A percentile compares a stretch with the other conserved stretches of the same genome.
These are phyloP conservation scores for Neostapfia colusana DNA, from an alignment of 176 grass and related monocot species.

Conservation along the genomic window DNA sequence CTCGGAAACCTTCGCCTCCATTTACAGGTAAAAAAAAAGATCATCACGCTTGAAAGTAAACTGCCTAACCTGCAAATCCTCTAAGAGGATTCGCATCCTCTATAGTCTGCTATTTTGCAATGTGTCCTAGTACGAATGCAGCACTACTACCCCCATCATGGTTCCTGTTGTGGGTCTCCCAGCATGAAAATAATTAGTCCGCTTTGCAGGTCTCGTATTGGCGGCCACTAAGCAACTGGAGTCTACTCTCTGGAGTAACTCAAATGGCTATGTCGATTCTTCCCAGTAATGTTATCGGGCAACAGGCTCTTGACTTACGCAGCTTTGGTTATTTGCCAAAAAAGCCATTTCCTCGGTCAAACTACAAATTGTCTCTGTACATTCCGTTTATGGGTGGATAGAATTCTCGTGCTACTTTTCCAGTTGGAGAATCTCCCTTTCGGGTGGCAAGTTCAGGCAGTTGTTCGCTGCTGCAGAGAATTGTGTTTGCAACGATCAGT, in stretches of 20 bases:
- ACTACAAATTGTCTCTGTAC: background rate
- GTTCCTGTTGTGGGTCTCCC: background rate
- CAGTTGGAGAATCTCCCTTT: conserved; percentile 27
- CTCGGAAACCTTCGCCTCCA: conserved; percentile 78
- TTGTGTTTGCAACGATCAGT: background rate
- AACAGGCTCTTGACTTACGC: background rate
- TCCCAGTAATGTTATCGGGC: conserved; percentile 28
- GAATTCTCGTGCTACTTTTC: background rate
- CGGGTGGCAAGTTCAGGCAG: background rate
- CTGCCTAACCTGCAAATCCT: background rate
- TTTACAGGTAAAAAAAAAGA: conserved; percentile 58
- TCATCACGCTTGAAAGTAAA: conserved; percentile 15
- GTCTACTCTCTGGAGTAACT: conserved; percentile 26
- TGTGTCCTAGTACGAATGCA: background rate
- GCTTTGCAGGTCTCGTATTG: conserved; percentile 74
- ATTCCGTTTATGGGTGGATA: background rate
- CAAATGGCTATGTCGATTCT: conserved; percentile 40
- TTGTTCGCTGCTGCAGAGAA: background rate
- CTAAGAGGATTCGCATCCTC: background rate
- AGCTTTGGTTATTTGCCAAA: background rate
- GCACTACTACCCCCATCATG: background rate
- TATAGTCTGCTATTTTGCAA: background rate
- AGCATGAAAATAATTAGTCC: background rate
- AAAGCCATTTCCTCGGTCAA: background rate
- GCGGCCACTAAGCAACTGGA: conserved; percentile 68